These are phyloP conservation scores for Rosellinia necatrix DNA, from an alignment of 2,329 filamentous ascomycete species.

Conservation along the genomic window DNA sequence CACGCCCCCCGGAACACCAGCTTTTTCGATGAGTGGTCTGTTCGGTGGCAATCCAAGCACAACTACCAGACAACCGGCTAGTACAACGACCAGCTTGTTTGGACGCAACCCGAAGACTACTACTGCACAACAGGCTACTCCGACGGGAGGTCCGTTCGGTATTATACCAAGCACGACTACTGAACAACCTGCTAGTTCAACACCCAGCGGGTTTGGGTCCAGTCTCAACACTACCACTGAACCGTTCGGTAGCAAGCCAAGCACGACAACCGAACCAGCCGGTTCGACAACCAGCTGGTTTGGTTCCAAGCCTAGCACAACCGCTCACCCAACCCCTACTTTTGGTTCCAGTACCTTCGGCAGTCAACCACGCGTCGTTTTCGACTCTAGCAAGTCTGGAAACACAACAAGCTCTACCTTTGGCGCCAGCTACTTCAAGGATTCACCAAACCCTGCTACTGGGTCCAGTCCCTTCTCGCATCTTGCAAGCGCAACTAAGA, in stretches of 20 bases:
- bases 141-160: too few species aligned
- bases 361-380: background rate
- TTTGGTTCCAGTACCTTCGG: background rate
- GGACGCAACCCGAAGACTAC: too few species aligned
- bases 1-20: too few species aligned
- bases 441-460: too few species aligned
- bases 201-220: too few species aligned
- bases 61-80: background rate
- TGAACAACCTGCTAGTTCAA: too few species aligned
- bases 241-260: too few species aligned
- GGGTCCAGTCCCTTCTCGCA: background rate
- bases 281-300: too few species aligned
- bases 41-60: background rate
- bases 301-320: background rate
- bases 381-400: background rate
- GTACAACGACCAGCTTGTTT: background rate
- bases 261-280: too few species aligned
- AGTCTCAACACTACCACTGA: too few species aligned
- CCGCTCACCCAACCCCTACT: background rate
- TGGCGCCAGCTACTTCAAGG: background rate
- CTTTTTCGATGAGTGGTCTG: background rate
- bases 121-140: too few species aligned
- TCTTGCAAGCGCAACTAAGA: background rate
- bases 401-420: background rate
- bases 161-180: too few species aligned